Conservation (phyloP, 2,329 filamentous ascomycete genomes). For the Cladosporium colombiae region DNA sequence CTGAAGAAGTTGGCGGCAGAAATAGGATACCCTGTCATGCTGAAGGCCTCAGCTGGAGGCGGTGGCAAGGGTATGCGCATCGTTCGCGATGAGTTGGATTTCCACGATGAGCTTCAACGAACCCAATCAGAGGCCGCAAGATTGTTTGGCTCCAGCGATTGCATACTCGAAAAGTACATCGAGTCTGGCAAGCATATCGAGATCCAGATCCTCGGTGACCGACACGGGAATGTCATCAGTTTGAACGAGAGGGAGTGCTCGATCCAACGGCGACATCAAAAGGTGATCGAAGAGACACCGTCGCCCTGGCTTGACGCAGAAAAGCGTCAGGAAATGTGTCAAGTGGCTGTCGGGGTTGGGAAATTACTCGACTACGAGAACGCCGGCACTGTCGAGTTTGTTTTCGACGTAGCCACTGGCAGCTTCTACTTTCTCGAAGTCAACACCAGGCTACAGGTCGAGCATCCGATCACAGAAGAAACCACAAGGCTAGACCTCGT, state of each 20-base stretch:
- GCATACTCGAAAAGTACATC: constrained; percentile 40
- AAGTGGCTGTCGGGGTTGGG: constrained; percentile 30
- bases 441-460: constrained; percentile 53
- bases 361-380: constrained; percentile 37
- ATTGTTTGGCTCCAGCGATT: background rate
- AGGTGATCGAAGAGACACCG: constrained; percentile 72
- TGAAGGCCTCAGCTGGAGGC: constrained; percentile 52
- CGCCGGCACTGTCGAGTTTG: constrained; percentile 50
- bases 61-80: constrained; percentile 49
- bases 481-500: constrained; percentile 45
- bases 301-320: constrained; percentile 3
- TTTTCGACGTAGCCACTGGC: constrained; percentile 42
- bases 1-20: constrained; percentile 28
- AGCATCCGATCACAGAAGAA: constrained; percentile 50
- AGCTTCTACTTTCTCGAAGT: constrained; percentile 53
- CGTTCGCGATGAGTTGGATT: constrained; percentile 35
- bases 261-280: constrained; percentile 79
- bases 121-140: constrained; percentile 43
- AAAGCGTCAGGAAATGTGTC: constrained; percentile 32
- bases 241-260: constrained; percentile 86
- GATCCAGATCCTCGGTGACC: constrained; percentile 83
- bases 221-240: constrained; percentile 73
- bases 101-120: constrained; percentile 27
- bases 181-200: constrained; percentile 73
- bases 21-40: constrained; percentile 44